phyloP scores from a whole-genome alignment of 495 filamentous ascomycete species.

The Penicillium ochrochloron region DNA sequence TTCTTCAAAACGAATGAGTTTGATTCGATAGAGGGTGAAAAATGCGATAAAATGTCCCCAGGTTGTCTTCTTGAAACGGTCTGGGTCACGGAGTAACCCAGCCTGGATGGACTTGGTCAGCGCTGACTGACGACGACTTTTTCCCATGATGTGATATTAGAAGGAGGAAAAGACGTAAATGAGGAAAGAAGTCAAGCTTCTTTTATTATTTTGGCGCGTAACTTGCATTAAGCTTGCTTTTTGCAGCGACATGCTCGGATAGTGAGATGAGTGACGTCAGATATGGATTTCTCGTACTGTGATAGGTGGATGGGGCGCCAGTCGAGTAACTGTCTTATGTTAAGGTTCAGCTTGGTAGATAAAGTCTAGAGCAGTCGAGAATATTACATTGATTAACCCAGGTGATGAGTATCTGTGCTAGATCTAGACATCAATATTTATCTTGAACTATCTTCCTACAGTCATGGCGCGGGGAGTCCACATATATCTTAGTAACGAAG shows the following conservation, averaged over 20 bases:
- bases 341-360: no score
- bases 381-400: no score
- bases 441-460: no score
- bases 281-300: background rate
- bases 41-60: constrained; percentile 39
- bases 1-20: constrained; percentile 37
- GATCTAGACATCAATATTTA: no score
- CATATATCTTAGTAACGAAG: no score
- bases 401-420: no score
- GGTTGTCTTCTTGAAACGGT: constrained; percentile 31
- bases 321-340: background rate
- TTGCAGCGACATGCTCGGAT: background rate
- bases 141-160: constrained; percentile 29
- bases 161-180: background rate
- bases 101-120: constrained; percentile 41
- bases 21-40: constrained; percentile 42
- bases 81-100: constrained; percentile 39
- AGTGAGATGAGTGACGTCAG: constrained; percentile 28
- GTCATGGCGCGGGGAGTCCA: no score
- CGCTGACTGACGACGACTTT: constrained; percentile 35
- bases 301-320: background rate
- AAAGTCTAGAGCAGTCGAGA: background rate
- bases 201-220: background rate
- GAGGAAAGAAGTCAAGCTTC: background rate
- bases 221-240: constrained; percentile 17